These are phyloP conservation scores for Chytriomyces confervae DNA, from an alignment of 192 early-diverging fungal genomes.

Conservation along the genomic window DNA sequence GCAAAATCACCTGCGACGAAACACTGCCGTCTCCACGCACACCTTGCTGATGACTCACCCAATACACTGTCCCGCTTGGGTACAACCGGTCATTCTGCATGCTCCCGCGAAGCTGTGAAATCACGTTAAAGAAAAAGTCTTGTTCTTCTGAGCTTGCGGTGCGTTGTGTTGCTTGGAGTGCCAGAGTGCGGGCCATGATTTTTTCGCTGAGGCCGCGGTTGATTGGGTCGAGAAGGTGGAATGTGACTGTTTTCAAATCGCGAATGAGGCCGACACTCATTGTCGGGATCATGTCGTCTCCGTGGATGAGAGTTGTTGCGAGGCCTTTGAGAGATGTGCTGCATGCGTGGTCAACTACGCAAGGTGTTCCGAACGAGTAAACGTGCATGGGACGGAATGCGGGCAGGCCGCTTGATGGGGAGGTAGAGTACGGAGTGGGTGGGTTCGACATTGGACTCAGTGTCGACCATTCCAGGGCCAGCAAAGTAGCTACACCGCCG, in stretches of 20 bases:
- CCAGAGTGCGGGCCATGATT: conserved; percentile 48
- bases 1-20: conserved; percentile 44
- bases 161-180: conserved; percentile 10
- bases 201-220: conserved; percentile 49
- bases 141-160: conserved; percentile 57
- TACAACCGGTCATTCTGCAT: conserved; percentile 84
- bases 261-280: conserved; percentile 79
- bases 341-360: conserved; percentile 52
- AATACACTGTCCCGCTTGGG: conserved; percentile 76
- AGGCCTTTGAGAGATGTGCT: conserved; percentile 73
- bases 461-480: conserved; percentile 82
- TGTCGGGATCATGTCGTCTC: conserved; percentile 78
- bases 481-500: conserved; percentile 82
- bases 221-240: conserved; percentile 46
- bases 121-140: conserved; percentile 83
- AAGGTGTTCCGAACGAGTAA: conserved; percentile 80
- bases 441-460: conserved; percentile 44
- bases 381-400: conserved; percentile 83
- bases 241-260: conserved; percentile 78
- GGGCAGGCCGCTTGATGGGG: conserved; percentile 30
- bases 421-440: conserved; percentile 38
- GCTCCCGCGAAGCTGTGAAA: conserved; percentile 76
- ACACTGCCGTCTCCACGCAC: background rate
- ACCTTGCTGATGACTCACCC: conserved; percentile 43
- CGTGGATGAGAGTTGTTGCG: conserved; percentile 68